Base-by-base conservation (phyloP, 2,329 filamentous ascomycete genomes). In the Fusarium sp. region DNA sequence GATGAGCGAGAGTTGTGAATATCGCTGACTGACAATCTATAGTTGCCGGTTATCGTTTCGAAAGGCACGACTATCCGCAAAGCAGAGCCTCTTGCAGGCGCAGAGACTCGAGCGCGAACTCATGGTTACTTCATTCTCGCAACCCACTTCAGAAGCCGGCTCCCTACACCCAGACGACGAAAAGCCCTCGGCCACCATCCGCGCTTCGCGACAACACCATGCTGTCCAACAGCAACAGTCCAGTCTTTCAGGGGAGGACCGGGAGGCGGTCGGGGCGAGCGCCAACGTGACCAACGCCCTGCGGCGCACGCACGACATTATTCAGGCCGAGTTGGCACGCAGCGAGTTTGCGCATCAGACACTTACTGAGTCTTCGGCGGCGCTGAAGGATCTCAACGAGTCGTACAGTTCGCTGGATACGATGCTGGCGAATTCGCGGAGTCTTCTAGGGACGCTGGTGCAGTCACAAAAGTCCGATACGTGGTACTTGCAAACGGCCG, bases 391-490 rank as follows among this genome's bases (percentile, higher is more conserved):
- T 72, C 88, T 99, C 1, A 91, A 93, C 5, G 93, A 97, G 78
- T 93, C 90, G 40, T 99, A 99, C 84, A 91, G 88, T 22, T 91
- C 91, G 59, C 89, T 98, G 6, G 94, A 96, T 77, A 90, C 90
- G 14, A 88, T 98, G 80, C 87, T 99, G 40, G 87, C 90, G 4
- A 93, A 90, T 66, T 95, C 94, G 54, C 89, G 90, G 73, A 92
- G 91, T 65, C 86, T 99, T 20, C 89, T 98, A 9, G 90, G 91
- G 8, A 94, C 94, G 20, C 86, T 99, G 54, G 85, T 98, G 56
- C 90, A 91, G 70, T 97, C 94, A 73, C 95, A 97, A 81, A 99
- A 99, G 87, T 97, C 93, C 74, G 97, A 99, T 81, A 98, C 95
- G 3, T 99, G 97, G 97, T 99, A 99, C 81, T 89, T 99, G 37